Conservation (phyloP, 805 yeast species). For the Ascoidea asiatica region DNA sequence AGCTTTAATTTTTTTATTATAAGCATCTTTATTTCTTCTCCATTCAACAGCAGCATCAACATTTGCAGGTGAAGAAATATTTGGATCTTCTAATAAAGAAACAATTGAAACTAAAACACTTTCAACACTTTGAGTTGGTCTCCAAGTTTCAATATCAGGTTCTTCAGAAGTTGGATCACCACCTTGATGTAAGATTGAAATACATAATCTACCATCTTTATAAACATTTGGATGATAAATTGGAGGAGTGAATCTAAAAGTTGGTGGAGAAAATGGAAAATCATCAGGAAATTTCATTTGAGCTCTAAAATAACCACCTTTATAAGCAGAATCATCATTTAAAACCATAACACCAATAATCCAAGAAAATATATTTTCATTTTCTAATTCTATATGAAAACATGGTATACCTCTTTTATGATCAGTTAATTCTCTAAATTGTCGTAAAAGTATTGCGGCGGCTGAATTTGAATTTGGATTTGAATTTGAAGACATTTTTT, state of each 20-base stretch:
- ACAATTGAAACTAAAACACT: constrained; percentile 81
- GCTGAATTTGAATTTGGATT: constrained; percentile 31
- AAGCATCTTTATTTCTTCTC: constrained; percentile 68
- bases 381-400: constrained; percentile 56
- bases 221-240: constrained; percentile 94
- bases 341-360: constrained; percentile 87
- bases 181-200: constrained; percentile 81
- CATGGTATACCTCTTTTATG: constrained; percentile 72
- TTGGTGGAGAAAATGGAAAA: constrained; percentile 88
- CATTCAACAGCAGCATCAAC: constrained; percentile 91
- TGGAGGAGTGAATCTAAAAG: constrained; percentile 83
- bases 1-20: constrained; percentile 58
- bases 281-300: constrained; percentile 88
- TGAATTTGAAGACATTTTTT: too few relatives aligned
- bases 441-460: constrained; percentile 81
- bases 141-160: constrained; percentile 90
- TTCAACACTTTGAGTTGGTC: constrained; percentile 87
- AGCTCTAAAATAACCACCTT: constrained; percentile 90
- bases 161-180: constrained; percentile 88
- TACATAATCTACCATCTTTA: constrained; percentile 85
- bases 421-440: constrained; percentile 85
- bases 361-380: constrained; percentile 55
- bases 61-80: constrained; percentile 87
- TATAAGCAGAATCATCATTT: constrained; percentile 77
- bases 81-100: constrained; percentile 87